phyloP scores from a whole-genome alignment of 2,329 filamentous ascomycete species.

The Zymoseptoria pseudotritici region DNA sequence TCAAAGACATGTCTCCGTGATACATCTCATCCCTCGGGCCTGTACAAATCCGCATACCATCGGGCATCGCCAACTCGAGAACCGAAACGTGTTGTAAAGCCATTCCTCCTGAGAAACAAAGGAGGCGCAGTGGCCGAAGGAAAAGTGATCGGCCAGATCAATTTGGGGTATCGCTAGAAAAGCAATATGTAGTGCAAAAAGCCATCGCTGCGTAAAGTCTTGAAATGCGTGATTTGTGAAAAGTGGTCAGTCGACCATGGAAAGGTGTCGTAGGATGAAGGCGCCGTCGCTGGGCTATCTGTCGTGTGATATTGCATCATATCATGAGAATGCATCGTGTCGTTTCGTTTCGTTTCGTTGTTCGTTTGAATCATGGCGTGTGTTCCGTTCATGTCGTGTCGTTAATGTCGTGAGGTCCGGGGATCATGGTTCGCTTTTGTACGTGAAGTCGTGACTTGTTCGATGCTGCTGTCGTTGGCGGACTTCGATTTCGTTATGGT shows the following conservation, averaged over 20 bases:
- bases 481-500: slow-evolving; percentile 34
- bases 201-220: slow-evolving; percentile 8
- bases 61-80: not conserved
- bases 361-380: not conserved
- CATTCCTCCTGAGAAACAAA: slow-evolving; percentile 3
- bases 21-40: not conserved
- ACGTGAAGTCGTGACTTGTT: slow-evolving; percentile 11
- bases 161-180: slow-evolving; percentile 16
- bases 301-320: slow-evolving; percentile 5
- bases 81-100: slow-evolving; percentile 1
- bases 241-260: not conserved
- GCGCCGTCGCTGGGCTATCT: slow-evolving; percentile 13
- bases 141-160: slow-evolving; percentile 5
- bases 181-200: slow-evolving; percentile 10
- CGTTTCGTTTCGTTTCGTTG: not conserved
- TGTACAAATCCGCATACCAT: not conserved
- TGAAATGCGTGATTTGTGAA: slow-evolving; percentile 1
- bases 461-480: slow-evolving; percentile 17
- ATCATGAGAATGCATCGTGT: not conserved
- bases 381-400: slow-evolving; percentile 1
- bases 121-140: not conserved
- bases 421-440: slow-evolving; percentile 8
- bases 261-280: not conserved
- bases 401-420: not conserved
- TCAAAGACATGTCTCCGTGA: not conserved